phyloP scores from a whole-genome alignment of 345 rosid genomes.

The Salix arbutifolia region DNA sequence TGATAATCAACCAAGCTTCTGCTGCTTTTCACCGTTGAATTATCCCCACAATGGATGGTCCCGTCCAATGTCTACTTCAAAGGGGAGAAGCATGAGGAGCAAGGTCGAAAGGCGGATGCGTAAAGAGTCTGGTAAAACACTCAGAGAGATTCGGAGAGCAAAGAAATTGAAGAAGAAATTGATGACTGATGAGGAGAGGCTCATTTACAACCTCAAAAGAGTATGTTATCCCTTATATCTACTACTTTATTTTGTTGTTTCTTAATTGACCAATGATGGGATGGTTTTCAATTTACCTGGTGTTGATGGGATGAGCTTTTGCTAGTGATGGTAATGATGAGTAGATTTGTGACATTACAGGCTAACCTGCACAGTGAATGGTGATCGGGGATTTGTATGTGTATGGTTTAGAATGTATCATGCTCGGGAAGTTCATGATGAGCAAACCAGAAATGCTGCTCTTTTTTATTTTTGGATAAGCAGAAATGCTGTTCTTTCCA shows the following conservation, averaged over 20 bases:
- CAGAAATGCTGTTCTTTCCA: neutral
- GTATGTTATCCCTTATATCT: conserved; percentile 30
- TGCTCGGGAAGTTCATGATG: neutral
- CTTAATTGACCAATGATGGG: neutral
- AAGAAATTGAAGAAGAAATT: conserved; percentile 84
- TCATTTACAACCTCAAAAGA: conserved; percentile 85
- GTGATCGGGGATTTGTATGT: no score
- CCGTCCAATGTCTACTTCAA: conserved; percentile 72
- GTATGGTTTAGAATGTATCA: neutral
- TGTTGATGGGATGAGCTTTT: no score
- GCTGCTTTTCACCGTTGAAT: conserved; percentile 3
- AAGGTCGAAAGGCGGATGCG: conserved; percentile 90
- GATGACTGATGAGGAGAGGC: conserved; percentile 97
- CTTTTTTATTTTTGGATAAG: no score
- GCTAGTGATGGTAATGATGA: no score
- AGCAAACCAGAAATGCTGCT: neutral
- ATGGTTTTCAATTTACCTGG: no score
- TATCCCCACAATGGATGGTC: conserved; percentile 33
- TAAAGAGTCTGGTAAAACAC: conserved; percentile 82
- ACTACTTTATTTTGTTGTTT: neutral
- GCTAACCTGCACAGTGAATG: no score
- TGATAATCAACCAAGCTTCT: conserved; percentile 11
- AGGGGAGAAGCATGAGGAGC: conserved; percentile 88
- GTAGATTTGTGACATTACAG: no score
- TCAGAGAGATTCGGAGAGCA: conserved; percentile 86